Evolutionary conservation across 305 asterid genomes (phyloP).

Genomic region (Rubia balearica): DNA sequence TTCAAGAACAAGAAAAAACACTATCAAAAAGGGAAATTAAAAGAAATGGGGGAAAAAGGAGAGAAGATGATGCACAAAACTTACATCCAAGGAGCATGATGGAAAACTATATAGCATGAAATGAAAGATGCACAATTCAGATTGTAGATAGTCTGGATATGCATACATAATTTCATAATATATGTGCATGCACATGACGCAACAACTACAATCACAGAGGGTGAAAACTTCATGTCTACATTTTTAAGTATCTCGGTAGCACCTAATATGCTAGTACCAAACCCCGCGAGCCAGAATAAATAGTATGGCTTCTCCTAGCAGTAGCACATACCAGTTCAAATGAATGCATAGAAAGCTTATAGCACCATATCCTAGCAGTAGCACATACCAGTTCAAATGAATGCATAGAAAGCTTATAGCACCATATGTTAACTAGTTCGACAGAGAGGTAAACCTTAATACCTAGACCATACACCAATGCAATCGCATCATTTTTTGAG

Average conservation of each 20-base stretch:
- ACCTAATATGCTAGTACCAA: background rate
- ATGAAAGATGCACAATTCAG: background rate
- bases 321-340: background rate
- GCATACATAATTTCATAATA: background rate
- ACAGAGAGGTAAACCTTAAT: background rate
- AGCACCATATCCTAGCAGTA: no score
- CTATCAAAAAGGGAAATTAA: conserved; percentile 14
- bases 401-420: background rate
- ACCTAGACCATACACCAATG: background rate
- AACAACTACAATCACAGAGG: background rate
- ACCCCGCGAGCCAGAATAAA: background rate
- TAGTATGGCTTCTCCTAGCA: background rate
- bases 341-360: background rate
- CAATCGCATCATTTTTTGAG: background rate
- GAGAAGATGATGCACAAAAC: conserved; percentile 12
- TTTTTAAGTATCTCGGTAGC: background rate
- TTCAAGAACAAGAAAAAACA: conserved; percentile 21
- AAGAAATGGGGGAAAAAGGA: background rate
- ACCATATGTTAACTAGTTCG: background rate
- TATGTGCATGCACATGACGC: background rate
- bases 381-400: background rate
- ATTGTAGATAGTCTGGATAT: background rate
- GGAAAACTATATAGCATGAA: background rate
- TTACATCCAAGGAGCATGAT: background rate
- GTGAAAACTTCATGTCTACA: background rate